Conservation (phyloP, 2,329 filamentous ascomycete genomes). For the Fusarium drepaniforme region DNA sequence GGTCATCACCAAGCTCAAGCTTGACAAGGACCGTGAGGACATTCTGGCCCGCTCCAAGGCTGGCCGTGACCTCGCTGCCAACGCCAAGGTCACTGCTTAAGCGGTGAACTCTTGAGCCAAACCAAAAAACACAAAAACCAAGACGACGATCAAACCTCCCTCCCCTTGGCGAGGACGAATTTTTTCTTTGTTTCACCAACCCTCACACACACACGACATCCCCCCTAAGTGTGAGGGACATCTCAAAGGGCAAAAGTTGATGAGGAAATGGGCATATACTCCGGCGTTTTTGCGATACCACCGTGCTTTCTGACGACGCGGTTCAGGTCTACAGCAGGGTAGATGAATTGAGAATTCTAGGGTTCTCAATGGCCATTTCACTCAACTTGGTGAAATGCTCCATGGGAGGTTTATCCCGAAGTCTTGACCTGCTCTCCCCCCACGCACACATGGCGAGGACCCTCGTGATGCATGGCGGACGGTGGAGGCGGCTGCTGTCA, state of each 20-base stretch:
- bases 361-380: conserved; percentile 81
- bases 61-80: conserved; percentile 81
- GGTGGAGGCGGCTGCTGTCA: conserved; percentile 4
- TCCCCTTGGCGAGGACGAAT: conserved; percentile 37
- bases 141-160: conserved; percentile 36
- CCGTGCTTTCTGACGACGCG: conserved; percentile 43
- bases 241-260: conserved; percentile 44
- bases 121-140: conserved; percentile 39
- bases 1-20: conserved; percentile 98
- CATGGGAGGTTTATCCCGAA: conserved; percentile 83
- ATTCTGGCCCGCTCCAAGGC: conserved; percentile 88
- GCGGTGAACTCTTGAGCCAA: conserved; percentile 36
- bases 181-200: conserved; percentile 31
- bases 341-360: conserved; percentile 59
- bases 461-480: conserved; percentile 31
- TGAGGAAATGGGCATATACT: conserved; percentile 54
- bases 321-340: conserved; percentile 52
- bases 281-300: conserved; percentile 53
- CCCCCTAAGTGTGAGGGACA: conserved; percentile 16
- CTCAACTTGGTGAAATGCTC: conserved; percentile 74
- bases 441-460: conserved; percentile 27
- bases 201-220: conserved; percentile 21
- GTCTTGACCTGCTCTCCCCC: conserved; percentile 51
- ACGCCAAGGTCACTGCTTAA: conserved; percentile 75
- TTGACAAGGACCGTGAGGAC: conserved; percentile 93